phyloP scores from a whole-genome alignment of 306 rosid species.

The Carpinus fangiana region DNA sequence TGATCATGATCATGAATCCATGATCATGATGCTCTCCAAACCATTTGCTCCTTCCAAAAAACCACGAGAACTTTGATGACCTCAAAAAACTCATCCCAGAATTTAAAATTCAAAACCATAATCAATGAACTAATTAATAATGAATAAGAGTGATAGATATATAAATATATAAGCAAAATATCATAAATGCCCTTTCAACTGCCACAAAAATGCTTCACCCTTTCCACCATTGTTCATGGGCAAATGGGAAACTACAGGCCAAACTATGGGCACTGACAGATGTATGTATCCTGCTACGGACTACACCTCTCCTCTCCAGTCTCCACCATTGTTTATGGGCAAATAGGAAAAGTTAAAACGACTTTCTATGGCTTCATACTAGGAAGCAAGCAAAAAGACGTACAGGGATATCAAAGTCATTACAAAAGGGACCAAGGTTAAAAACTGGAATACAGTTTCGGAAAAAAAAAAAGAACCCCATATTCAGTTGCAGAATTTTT shows the following conservation, averaged over 20 bases:
- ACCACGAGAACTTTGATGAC: neutral
- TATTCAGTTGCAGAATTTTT: slow-evolving; percentile 4
- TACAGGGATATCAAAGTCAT: slow-evolving; percentile 34
- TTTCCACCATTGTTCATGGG: neutral
- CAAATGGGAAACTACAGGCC: too few relatives aligned
- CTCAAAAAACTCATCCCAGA: neutral
- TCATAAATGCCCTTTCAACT: slow-evolving; percentile 33
- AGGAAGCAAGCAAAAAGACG: slow-evolving; percentile 55
- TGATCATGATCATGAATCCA: too few relatives aligned
- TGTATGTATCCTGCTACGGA: too few relatives aligned
- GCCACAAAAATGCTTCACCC: slow-evolving; percentile 8
- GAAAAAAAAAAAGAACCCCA: slow-evolving; percentile 3
- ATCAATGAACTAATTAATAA: slow-evolving; percentile 2
- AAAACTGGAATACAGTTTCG: slow-evolving; percentile 26
- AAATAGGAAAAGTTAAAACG: slow-evolving; percentile 26
- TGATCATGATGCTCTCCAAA: too few relatives aligned
- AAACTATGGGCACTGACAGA: too few relatives aligned
- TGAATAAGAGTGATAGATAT: neutral
- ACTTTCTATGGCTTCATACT: slow-evolving; percentile 57
- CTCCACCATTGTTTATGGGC: neutral
- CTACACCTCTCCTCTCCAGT: neutral
- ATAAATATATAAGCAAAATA: neutral
- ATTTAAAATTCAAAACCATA: neutral
- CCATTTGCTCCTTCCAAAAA: slow-evolving; percentile 31
- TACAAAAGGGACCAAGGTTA: slow-evolving; percentile 35